phyloP scores from a whole-genome alignment of 768 basidiomycete species.

The Tephrocybe sp. region DNA sequence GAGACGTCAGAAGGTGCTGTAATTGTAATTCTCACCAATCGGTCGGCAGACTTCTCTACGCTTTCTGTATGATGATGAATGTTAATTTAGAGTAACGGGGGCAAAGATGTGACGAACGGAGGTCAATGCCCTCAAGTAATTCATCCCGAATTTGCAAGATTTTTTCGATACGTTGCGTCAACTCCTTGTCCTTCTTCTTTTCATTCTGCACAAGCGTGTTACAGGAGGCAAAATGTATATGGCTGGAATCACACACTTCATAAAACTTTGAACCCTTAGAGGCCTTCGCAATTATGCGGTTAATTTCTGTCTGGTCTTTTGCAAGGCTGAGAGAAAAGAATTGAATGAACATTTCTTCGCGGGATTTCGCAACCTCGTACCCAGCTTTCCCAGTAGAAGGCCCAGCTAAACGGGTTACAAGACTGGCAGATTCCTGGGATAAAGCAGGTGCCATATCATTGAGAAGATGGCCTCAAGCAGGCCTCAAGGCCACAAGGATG shows the following conservation, averaged over 20 bases:
- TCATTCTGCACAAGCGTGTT: conserved; percentile 58
- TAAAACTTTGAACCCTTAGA: conserved; percentile 94
- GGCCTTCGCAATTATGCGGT: conserved; percentile 83
- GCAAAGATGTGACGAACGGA: conserved; percentile 48
- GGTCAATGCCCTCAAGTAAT: conserved; percentile 49
- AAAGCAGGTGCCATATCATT: conserved; percentile 19
- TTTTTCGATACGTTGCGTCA: conserved; percentile 72
- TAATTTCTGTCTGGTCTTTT: conserved; percentile 80
- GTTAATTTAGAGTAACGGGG: too few species aligned
- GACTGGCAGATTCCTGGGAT: conserved; percentile 66
- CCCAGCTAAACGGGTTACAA: conserved; percentile 79
- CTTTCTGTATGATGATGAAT: conserved; percentile 34
- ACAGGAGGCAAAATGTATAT: background rate
- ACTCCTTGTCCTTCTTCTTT: conserved; percentile 82
- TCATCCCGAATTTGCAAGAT: conserved; percentile 67
- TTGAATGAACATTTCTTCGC: background rate
- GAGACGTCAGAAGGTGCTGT: background rate
- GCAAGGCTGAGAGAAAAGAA: conserved; percentile 47
- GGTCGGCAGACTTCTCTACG: conserved; percentile 67
- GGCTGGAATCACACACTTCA: conserved; percentile 45
- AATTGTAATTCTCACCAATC: conserved; percentile 46
- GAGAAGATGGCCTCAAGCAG: too few species aligned
- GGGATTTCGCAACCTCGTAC: too few species aligned
- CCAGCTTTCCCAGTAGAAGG: conserved; percentile 90
- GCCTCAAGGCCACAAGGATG: background rate